A percentile compares a stretch with the other conserved stretches of the same genome.
Evolutionary conservation across 2,329 filamentous ascomycete genomes (phyloP).

Genomic region (Nemania bipapillata): DNA sequence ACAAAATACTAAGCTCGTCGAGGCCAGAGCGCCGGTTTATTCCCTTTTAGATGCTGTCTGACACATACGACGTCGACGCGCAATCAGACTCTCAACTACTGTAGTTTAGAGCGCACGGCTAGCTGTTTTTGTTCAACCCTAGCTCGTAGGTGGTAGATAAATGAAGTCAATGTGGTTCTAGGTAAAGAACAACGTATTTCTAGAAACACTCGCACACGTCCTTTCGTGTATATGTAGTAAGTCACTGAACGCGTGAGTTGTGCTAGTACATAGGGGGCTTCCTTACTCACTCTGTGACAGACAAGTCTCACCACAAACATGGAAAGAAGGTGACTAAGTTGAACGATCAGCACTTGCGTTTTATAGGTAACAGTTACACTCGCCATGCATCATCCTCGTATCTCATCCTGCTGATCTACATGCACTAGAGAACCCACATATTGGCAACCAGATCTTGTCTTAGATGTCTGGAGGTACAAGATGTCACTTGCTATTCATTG

Average conservation of each 20-base stretch:
- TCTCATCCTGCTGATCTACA: not conserved
- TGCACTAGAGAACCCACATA: not conserved
- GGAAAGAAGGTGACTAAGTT: not conserved
- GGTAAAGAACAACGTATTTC: too few relatives aligned
- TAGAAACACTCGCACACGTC: not conserved
- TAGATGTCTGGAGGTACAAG: not conserved
- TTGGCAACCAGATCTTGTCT: conserved; percentile 1
- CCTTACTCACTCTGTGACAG: conserved; percentile 9
- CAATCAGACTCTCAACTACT: too few relatives aligned
- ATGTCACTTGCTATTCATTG: not conserved
- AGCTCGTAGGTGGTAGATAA: too few relatives aligned
- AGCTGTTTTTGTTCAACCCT: too few relatives aligned
- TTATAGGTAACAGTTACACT: not conserved
- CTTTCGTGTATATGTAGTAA: not conserved
- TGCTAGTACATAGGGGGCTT: not conserved
- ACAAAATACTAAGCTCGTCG: not conserved
- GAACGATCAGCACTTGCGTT: not conserved
- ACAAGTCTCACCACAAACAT: conserved; percentile 2
- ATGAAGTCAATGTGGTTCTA: too few relatives aligned
- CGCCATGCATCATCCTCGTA: not conserved
- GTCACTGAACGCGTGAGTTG: too few relatives aligned
- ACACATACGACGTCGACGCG: too few relatives aligned
- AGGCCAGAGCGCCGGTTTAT: too few relatives aligned
- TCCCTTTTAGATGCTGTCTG: too few relatives aligned
- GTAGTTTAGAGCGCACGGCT: too few relatives aligned